Evolutionary conservation across 305 asterid genomes (phyloP).

Genomic region (Vinca major): DNA sequence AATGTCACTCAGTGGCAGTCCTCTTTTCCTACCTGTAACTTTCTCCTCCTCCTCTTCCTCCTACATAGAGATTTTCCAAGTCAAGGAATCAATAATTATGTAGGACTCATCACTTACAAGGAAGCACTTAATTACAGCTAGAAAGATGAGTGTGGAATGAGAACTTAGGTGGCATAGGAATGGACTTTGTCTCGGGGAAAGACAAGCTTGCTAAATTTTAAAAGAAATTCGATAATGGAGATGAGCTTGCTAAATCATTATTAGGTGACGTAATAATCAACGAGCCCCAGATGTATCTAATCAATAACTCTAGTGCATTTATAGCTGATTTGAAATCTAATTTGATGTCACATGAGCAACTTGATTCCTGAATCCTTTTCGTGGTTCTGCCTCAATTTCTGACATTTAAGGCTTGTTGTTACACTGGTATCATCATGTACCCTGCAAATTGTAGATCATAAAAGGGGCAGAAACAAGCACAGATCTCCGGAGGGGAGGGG

Average conservation of each 20-base stretch:
- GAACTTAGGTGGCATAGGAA: conserved; percentile 42
- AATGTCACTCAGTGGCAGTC: too few species aligned
- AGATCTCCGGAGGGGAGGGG: neutral
- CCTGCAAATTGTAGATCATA: neutral
- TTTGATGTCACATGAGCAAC: neutral
- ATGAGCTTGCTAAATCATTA: conserved; percentile 30
- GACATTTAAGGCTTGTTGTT: neutral
- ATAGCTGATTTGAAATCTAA: neutral
- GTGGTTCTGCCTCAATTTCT: neutral
- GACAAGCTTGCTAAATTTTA: too few species aligned
- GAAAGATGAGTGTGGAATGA: too few species aligned
- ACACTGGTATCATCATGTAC: neutral
- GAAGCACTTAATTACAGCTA: too few species aligned
- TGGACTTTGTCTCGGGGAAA: conserved; percentile 52
- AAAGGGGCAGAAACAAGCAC: neutral
- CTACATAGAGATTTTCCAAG: too few species aligned
- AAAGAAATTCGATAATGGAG: conserved; percentile 36
- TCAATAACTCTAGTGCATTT: neutral
- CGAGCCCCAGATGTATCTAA: conserved; percentile 2
- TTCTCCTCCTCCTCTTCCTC: too few species aligned
- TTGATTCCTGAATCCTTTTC: neutral
- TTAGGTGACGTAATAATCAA: conserved; percentile 28
- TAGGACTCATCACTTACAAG: too few species aligned
- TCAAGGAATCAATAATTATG: too few species aligned
- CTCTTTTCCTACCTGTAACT: too few species aligned